Evolutionary conservation across 768 basidiomycete genomes (phyloP).

Genomic region (Boletellus sp.): DNA sequence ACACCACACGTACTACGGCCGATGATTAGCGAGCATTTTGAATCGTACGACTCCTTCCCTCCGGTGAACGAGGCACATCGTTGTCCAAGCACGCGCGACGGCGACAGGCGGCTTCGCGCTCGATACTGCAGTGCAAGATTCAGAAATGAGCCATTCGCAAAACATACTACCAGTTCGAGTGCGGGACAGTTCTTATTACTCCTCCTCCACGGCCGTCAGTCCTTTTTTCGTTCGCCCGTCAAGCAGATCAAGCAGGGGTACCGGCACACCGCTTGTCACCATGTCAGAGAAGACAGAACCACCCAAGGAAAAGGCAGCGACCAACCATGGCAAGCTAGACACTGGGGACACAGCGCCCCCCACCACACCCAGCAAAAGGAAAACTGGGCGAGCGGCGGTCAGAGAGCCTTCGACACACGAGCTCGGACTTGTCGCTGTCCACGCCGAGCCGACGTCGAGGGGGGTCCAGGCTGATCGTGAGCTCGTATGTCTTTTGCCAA

Average conservation of each 20-base stretch:
- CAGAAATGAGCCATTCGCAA: too few species aligned
- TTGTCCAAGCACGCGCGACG: too few species aligned
- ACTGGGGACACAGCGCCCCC: conserved; percentile 11
- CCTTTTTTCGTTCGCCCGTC: conserved; percentile 13
- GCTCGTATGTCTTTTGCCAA: conserved; percentile 5
- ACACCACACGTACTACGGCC: too few species aligned
- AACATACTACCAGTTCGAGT: too few species aligned
- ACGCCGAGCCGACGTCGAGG: conserved; percentile 15
- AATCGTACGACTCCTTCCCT: too few species aligned
- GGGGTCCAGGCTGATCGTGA: conserved; percentile 27
- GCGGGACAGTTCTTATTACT: too few species aligned
- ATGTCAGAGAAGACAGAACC: conserved; percentile 28
- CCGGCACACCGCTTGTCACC: conserved; percentile 7
- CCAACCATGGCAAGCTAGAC: conserved; percentile 13
- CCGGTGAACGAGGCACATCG: too few species aligned
- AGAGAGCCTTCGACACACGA: conserved; percentile 14
- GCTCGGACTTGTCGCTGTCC: conserved; percentile 6
- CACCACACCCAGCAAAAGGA: conserved; percentile 27
- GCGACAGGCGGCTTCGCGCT: too few species aligned
- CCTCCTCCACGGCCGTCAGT: neutral
- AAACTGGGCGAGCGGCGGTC: conserved; percentile 15
- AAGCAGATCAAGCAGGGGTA: conserved; percentile 8
- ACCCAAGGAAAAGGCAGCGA: conserved; percentile 22
- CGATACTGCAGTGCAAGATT: too few species aligned
- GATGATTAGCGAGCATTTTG: too few species aligned